Evolutionary conservation across 2,329 filamentous ascomycete species (phyloP), one percentile per base, ranked within the genome.

Genomic region (Coniella lustricola): DNA sequence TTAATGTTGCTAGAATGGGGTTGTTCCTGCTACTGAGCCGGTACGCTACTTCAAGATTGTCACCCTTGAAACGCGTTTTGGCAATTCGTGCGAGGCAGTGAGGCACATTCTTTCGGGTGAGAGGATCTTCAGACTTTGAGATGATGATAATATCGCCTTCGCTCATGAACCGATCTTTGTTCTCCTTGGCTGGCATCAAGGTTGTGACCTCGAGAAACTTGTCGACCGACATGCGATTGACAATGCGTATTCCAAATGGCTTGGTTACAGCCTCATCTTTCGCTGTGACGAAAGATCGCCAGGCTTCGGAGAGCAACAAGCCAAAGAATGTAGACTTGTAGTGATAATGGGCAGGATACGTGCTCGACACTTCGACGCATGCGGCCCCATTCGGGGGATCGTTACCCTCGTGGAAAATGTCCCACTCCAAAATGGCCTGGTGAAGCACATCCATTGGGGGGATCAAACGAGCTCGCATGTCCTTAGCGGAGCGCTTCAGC

Each of bases 301-400:
- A 98, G 25, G 91, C 91, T 71, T 98, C 93, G 21, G 95, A 84
- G 25, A 93, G 82, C 31, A 98, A 75, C 18, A 98, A 74, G 5
- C 91, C 90, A 56, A 94, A 84, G 65, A 98, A 98, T 0, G 90
- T 95, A 51, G 81, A 76, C 63, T 94, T 87, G 63, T 98, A 98
- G 43, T 87, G 82, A 37, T 71, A 70, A 0, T 90, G 86, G 56
- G 89, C 83, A 22, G 73, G 66, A 66, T 95, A 98, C 1, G 80
- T 81, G 53, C 87, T 84, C 4, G 85, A 82, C 10, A 98, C 91
- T 46, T 81, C 74, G 40, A 76, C 81, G 60, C 91, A 95, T 38
- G 81, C 75, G 41, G 83, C 82, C 14, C 81, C 81, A 44, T 80
- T 84, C 0, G 93, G 90, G 5, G 93, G 93, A 51, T 90, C 86